Conservation (phyloP, 257 asterid genomes). For the Nicotiana sylvestris region DNA sequence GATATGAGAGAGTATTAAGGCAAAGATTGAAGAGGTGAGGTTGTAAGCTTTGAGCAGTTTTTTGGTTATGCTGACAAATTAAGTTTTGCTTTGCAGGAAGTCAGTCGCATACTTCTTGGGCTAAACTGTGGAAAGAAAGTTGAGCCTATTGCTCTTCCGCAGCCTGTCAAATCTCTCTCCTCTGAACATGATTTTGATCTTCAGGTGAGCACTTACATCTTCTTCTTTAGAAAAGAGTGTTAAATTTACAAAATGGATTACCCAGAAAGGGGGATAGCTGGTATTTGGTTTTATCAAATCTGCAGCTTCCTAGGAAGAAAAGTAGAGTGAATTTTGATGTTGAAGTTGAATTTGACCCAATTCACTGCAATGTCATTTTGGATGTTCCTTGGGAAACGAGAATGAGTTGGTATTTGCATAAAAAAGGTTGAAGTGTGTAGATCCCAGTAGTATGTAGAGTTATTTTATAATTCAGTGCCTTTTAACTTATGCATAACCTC, state of each 20-base stretch:
- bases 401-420: not conserved
- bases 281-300: not conserved
- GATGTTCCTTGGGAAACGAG: not conserved
- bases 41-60: not conserved
- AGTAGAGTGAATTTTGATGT: not conserved
- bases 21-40: not conserved
- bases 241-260: not conserved
- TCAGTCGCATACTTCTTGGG: slow-evolving; percentile 71
- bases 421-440: not conserved
- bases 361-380: not conserved
- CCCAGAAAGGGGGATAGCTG: not conserved
- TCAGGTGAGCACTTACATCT: slow-evolving; percentile 43
- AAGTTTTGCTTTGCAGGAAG: slow-evolving; percentile 47
- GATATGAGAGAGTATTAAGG: not conserved
- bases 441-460: not conserved
- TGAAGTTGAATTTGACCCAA: not conserved
- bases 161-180: slow-evolving; percentile 56
- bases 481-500: not conserved
- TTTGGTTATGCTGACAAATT: not conserved
- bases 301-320: not conserved
- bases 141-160: slow-evolving; percentile 41
- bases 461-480: not conserved
- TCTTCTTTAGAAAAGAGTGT: not conserved
- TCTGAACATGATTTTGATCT: slow-evolving; percentile 70
- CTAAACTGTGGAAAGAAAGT: slow-evolving; percentile 72